Conservation (phyloP, 805 yeast species). For the Lipomyces japonicus region DNA sequence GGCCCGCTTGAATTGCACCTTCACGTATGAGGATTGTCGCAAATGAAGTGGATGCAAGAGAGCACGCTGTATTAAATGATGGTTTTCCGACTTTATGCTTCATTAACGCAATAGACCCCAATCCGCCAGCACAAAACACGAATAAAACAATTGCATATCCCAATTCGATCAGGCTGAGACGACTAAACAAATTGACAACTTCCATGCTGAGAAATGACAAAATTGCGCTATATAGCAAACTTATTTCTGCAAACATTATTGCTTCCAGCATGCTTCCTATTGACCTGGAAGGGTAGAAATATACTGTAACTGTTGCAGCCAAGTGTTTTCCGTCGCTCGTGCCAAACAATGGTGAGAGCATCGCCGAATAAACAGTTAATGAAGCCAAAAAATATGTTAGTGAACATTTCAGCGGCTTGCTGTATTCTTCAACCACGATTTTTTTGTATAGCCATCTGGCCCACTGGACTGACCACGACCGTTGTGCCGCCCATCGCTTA, state of each 20-base stretch:
- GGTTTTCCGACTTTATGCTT: conserved; percentile 64
- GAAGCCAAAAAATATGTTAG: conserved; percentile 74
- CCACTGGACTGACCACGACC: too few relatives aligned
- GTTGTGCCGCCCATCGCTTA: too few relatives aligned
- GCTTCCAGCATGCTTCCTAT: conserved; percentile 80
- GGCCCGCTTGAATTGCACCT: conserved; percentile 58
- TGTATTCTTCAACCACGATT: neutral
- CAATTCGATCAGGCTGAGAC: conserved; percentile 40
- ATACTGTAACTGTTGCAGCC: conserved; percentile 77
- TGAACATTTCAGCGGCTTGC: conserved; percentile 52
- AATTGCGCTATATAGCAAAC: conserved; percentile 52
- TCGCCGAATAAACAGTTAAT: conserved; percentile 57
- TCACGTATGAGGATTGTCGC: conserved; percentile 71
- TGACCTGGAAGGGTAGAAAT: conserved; percentile 77
- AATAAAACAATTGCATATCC: conserved; percentile 49
- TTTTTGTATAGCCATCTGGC: neutral
- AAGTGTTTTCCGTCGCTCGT: conserved; percentile 71
- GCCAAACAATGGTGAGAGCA: conserved; percentile 50
- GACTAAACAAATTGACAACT: conserved; percentile 47
- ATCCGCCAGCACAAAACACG: conserved; percentile 47
- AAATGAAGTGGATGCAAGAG: conserved; percentile 66
- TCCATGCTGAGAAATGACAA: conserved; percentile 53
- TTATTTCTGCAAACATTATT: conserved; percentile 53
- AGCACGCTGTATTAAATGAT: conserved; percentile 77
- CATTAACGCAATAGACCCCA: conserved; percentile 65